These are phyloP conservation scores for Protomyces pachydermus DNA, from an alignment of 1,139 yeast species.

Conservation along the genomic window DNA sequence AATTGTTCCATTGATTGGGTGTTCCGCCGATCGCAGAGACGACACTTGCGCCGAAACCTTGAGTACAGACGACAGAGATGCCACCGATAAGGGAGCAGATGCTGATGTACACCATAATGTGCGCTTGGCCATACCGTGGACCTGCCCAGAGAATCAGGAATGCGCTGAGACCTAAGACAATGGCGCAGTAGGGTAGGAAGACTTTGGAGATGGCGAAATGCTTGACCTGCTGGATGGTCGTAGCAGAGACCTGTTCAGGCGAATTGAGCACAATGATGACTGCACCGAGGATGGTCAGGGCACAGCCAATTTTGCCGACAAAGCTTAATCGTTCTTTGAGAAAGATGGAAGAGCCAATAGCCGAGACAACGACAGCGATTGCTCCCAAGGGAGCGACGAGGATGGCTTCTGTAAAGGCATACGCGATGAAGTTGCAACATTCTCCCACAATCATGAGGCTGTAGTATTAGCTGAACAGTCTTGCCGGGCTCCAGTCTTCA, in stretches of 20 bases:
- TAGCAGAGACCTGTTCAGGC: slow-evolving; percentile 28
- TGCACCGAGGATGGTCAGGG: slow-evolving; percentile 30
- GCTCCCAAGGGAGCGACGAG: slow-evolving; percentile 32
- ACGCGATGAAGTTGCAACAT: slow-evolving; percentile 30
- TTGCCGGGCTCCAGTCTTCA: neutral
- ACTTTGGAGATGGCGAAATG: slow-evolving; percentile 22
- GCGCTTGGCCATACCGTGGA: slow-evolving; percentile 29
- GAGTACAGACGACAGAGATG: slow-evolving; percentile 31
- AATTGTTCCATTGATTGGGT: slow-evolving; percentile 29
- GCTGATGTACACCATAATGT: slow-evolving; percentile 28
- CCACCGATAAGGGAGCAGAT: slow-evolving; percentile 32
- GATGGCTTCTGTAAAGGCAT: slow-evolving; percentile 31
- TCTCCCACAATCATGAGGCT: slow-evolving; percentile 29
- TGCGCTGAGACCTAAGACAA: slow-evolving; percentile 14
- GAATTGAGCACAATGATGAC: slow-evolving; percentile 29
- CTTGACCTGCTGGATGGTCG: slow-evolving; percentile 29
- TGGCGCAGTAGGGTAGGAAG: slow-evolving; percentile 26
- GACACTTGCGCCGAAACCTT: slow-evolving; percentile 31
- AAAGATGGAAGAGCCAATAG: slow-evolving; percentile 29
- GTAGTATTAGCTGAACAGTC: neutral
- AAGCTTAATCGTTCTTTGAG: slow-evolving; percentile 31
- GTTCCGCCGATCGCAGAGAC: slow-evolving; percentile 31
- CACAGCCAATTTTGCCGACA: slow-evolving; percentile 31
- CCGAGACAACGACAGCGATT: slow-evolving; percentile 30
- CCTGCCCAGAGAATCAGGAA: slow-evolving; percentile 29